Base-by-base conservation (phyloP, 306 rosid species). In the Citrullus mucosospermus region DNA sequence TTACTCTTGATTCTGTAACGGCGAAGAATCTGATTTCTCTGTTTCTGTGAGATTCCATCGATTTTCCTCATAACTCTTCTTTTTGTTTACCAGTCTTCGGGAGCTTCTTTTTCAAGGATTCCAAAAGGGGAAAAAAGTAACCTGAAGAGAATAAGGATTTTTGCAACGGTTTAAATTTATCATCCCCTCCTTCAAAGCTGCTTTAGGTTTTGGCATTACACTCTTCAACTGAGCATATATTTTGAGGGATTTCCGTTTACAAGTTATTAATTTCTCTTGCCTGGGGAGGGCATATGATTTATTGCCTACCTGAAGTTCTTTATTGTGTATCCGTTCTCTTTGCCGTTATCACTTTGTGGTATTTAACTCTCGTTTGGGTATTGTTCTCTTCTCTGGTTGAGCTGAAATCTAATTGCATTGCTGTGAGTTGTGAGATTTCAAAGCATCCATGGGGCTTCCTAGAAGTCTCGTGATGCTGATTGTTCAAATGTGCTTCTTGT, bases 381-480 rank as follows among this genome's bases (percentile, higher is more conserved):
- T 13, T 41, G 65, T 4, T 60, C 57, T 41, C 41, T n/a, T 59
- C 67, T 38, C 54, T 58, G 22, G 54, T 77, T 43, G 56, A 77
- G 80, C 71, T 58, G 41, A 46, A 60, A 59, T 78, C 76, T 44
- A 8, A 43, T 4, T 18, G 22, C 81, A 65, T 61, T 67, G 81
- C 41, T 38, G 18, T 66, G 76, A 78, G n/a, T 22, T 66, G 16
- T 39, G 22, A 30, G 58, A 67, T 51, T 78, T 34, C 18, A 13
- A 67, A 67, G 75, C 81, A 78, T 78, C 81, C 51, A 78, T 78
- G 81, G 76, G 76, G 76, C 81, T 78, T 67, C 81, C 59, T 67
- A 66, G 65, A 67, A 78, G 66, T 78, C 81, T 66, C 55, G 76
- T 54, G 76, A 48, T 67, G 81, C 81, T 78, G 32, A 12, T 66